Evolutionary conservation across 331 rosid species (phyloP).

Genomic region (Rosa hybrid): DNA sequence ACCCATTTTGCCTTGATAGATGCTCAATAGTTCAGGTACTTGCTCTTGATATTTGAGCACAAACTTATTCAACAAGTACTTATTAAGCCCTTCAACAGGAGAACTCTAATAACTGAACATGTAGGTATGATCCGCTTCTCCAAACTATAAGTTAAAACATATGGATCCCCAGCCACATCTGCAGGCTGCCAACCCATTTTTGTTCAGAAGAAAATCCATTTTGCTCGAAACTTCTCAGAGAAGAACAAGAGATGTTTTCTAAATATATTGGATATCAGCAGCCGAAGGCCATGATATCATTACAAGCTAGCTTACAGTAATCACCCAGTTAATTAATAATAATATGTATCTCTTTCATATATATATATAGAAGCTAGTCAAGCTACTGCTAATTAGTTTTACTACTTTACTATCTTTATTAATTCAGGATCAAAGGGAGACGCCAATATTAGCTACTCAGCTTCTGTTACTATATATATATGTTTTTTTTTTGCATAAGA

Average conservation of each 20-base stretch:
- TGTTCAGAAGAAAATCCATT: constrained; percentile 19
- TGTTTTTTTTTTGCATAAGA: too few relatives aligned
- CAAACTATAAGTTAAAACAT: constrained; percentile 16
- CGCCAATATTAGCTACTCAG: too few relatives aligned
- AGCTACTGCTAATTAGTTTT: too few relatives aligned
- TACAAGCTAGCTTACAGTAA: too few relatives aligned
- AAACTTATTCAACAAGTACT: constrained; percentile 14
- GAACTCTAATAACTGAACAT: constrained; percentile 22
- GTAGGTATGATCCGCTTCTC: constrained; percentile 30
- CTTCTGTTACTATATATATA: too few relatives aligned
- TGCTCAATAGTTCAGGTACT: constrained; percentile 18
- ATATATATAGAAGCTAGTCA: too few relatives aligned
- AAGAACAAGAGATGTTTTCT: background rate
- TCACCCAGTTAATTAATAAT: too few relatives aligned
- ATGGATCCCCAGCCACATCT: constrained; percentile 8
- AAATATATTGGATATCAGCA: too few relatives aligned
- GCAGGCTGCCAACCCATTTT: constrained; percentile 19
- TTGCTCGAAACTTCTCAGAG: background rate
- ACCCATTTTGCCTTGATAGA: constrained; percentile 11
- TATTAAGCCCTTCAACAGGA: constrained; percentile 8
- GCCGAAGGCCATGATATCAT: too few relatives aligned
- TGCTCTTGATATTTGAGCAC: constrained; percentile 20
- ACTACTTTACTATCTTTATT: too few relatives aligned
- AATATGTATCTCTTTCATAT: too few relatives aligned
- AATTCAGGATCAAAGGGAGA: too few relatives aligned